Evolutionary conservation across 371 early-diverging fungal species (phyloP), one percentile per base, ranked within the genome.

Genomic region (Globomyces sp.): DNA sequence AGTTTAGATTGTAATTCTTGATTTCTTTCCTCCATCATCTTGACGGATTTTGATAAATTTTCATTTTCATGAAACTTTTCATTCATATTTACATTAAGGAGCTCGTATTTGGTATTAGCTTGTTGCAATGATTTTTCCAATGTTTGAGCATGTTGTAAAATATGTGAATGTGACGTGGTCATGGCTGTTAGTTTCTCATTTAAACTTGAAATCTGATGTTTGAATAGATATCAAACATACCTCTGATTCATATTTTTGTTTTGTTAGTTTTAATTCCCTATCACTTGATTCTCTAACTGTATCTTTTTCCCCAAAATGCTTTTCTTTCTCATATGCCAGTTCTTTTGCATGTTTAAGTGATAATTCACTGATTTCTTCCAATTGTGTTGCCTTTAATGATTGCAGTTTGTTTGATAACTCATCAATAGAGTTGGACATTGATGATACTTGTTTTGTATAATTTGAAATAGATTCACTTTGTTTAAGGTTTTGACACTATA

Each of bases 281-380:
- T 78, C 81, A 48, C 13, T 44, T 45, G 43, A 1, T 41, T 40
- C n/a, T 72, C 64, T n/a, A 69, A 65, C 3, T 52, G 50, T 13
- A 76, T 77, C 42, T 66, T 59, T 49, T 74, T 55, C 76, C 13
- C 57, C 41, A 3, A 62, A 13, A 42, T 44, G 24, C 2, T 45
- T n/a, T 24, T 74, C 80, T 53, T 68, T 65, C 58, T 81, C 80
- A 6, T 58, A 5, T 3, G 75, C 62, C 6, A 76, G 8, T 46
- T 78, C 70, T 47, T 72, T 72, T 1, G 71, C 65, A 64, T 73
- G 76, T 34, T 45, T 42, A 44, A 72, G 57, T 48, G 69, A 46
- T 40, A 79, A 67, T 10, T 44, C 13, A 53, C 47, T 67, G 8
- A 70, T 48, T n/a, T 71, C 68, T 36, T 71, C 72, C 36, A 73